Percentiles rank a stretch among this genome's conserved stretches.
These are phyloP conservation scores for Ophidiomyces ophidiicola DNA, from an alignment of 2,329 filamentous ascomycete species.

Conservation along the genomic window DNA sequence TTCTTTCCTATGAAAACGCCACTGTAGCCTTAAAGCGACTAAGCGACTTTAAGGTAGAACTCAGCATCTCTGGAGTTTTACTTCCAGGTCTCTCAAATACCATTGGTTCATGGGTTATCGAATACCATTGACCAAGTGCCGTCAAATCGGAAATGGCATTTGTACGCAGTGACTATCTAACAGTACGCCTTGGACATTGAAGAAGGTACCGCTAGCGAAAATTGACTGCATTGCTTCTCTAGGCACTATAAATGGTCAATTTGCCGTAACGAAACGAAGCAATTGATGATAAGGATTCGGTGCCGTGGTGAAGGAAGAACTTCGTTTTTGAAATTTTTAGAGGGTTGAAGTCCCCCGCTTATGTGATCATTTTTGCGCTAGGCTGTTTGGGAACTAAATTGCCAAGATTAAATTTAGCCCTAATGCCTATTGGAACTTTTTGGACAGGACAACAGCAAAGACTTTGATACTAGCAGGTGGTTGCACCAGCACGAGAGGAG, in stretches of 20 bases:
- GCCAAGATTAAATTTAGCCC: constrained; percentile 13
- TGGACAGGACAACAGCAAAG: constrained; percentile 2
- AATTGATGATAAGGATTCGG: constrained; percentile 92
- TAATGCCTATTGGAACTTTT: too few species aligned
- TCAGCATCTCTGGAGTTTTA: too few species aligned
- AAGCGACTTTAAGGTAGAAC: too few species aligned
- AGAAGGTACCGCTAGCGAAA: constrained; percentile 97
- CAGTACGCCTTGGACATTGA: constrained; percentile 67
- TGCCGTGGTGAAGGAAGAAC: constrained; percentile 49
- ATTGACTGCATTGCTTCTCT: constrained; percentile 75
- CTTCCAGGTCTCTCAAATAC: too few species aligned
- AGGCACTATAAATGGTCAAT: constrained; percentile 89
- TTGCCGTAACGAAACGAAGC: constrained; percentile 56
- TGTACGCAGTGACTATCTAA: constrained; percentile 98
- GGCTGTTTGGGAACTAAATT: constrained; percentile 21
- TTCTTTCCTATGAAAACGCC: too few species aligned
- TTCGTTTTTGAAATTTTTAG: constrained; percentile 13
- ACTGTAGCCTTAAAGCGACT: too few species aligned
- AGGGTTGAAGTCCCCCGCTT: background rate
- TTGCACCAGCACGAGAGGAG: constrained; percentile 14
- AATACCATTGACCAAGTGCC: background rate
- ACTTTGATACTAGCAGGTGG: constrained; percentile 7
- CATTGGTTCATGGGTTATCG: background rate
- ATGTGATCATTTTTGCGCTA: constrained; percentile 19
- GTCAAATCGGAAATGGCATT: background rate